Percentiles rank a stretch among this genome's conserved stretches.
These are phyloP conservation scores for Coriolopsis trogii DNA, from an alignment of 1,284 basidiomycete genomes.

Conservation along the genomic window DNA sequence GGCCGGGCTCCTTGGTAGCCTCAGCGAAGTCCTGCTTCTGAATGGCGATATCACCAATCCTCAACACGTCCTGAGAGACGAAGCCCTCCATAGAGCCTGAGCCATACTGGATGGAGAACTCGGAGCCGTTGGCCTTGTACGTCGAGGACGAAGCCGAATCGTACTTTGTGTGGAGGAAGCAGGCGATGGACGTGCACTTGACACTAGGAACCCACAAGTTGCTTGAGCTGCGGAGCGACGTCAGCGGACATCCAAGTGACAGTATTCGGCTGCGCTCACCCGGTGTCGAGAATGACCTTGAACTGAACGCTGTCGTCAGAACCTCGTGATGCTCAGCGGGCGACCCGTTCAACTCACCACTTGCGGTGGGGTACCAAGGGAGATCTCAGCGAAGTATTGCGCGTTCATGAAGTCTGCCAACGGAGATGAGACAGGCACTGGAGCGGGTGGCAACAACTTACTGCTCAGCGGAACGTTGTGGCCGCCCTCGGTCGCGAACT, in stretches of 20 bases:
- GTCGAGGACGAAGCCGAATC: slow-evolving; percentile 84
- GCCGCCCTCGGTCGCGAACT: slow-evolving; percentile 69
- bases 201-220: slow-evolving; percentile 94
- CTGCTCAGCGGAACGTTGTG: slow-evolving; percentile 91
- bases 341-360: slow-evolving; percentile 43
- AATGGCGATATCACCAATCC: slow-evolving; percentile 86
- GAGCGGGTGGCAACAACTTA: slow-evolving; percentile 45
- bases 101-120: slow-evolving; percentile 95
- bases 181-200: slow-evolving; percentile 93
- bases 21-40: slow-evolving; percentile 91
- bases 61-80: slow-evolving; percentile 85
- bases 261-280: slow-evolving; percentile 45
- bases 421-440: slow-evolving; percentile 20
- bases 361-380: slow-evolving; percentile 82
- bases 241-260: slow-evolving; percentile 8
- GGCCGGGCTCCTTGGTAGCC: slow-evolving; percentile 94
- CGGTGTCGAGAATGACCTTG: slow-evolving; percentile 89
- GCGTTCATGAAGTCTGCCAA: slow-evolving; percentile 94
- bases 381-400: slow-evolving; percentile 94
- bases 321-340: slow-evolving; percentile 4
- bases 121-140: slow-evolving; percentile 90
- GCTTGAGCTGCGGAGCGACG: slow-evolving; percentile 61
- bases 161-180: slow-evolving; percentile 97
- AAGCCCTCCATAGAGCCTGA: slow-evolving; percentile 97
- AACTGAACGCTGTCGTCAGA: slow-evolving; percentile 46